A percentile compares a stretch with the other conserved stretches of the same genome.
phyloP scores from a whole-genome alignment of 2,329 filamentous ascomycete genomes.

The Trichoderma sp. region DNA sequence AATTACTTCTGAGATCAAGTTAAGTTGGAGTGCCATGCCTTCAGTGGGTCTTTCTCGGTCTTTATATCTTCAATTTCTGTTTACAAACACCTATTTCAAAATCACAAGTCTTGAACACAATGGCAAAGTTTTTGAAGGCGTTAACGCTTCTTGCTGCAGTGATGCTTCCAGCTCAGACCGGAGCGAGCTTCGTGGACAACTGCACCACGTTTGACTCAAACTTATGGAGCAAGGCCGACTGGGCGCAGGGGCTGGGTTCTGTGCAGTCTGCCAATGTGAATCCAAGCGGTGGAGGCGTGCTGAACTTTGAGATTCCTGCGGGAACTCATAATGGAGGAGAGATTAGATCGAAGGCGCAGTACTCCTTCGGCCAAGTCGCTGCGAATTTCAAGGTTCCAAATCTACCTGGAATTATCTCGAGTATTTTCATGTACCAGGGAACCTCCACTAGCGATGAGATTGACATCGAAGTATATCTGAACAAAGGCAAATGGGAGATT shows the following conservation, averaged over 20 bases:
- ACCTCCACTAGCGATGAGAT: conserved; percentile 6
- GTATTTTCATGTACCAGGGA: conserved; percentile 5
- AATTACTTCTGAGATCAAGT: not conserved
- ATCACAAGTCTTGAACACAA: not conserved
- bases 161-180: not conserved
- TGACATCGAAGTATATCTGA: conserved; percentile 1
- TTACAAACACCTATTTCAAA: not conserved
- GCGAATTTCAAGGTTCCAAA: conserved; percentile 4
- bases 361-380: not conserved
- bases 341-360: not conserved
- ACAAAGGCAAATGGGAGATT: conserved; percentile 1
- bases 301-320: not conserved
- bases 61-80: not conserved
- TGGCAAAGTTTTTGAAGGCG: not conserved
- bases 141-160: not conserved
- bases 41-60: not conserved
- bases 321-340: not conserved
- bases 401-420: not conserved
- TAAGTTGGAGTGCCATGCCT: not conserved
- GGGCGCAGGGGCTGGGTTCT: not conserved
- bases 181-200: not conserved
- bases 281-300: conserved; percentile 2
- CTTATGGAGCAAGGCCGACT: not conserved
- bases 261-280: not conserved
- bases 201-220: not conserved